Conservation (phyloP, 1,284 basidiomycete genomes). For the Clitocybe nebularis region DNA sequence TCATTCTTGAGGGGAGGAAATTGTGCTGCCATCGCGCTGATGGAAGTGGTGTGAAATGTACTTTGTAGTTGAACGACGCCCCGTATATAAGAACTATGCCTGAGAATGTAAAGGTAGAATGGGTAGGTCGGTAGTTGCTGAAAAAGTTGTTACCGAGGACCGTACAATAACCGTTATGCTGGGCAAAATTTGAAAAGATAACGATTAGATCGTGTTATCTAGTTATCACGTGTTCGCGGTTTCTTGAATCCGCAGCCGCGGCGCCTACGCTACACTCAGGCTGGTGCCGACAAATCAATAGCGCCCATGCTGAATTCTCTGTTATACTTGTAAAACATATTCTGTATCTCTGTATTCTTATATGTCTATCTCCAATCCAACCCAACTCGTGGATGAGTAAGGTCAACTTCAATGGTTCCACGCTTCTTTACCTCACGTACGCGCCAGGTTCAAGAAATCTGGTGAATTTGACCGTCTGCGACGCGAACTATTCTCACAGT, state of each 20-base stretch:
- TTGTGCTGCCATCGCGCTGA: slow-evolving; percentile 28
- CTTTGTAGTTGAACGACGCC: too few relatives aligned
- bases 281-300: too few relatives aligned
- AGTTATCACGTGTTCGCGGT: too few relatives aligned
- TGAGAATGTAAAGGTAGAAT: neutral
- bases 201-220: slow-evolving; percentile 14
- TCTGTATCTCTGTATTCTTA: neutral
- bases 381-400: slow-evolving; percentile 59
- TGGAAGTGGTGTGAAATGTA: too few relatives aligned
- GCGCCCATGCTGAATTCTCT: too few relatives aligned
- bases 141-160: neutral
- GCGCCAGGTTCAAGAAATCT: slow-evolving; percentile 68
- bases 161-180: too few relatives aligned
- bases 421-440: neutral
- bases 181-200: slow-evolving; percentile 6
- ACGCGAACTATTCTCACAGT: slow-evolving; percentile 59
- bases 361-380: slow-evolving; percentile 49
- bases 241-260: too few relatives aligned
- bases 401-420: slow-evolving; percentile 11
- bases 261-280: too few relatives aligned
- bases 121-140: neutral
- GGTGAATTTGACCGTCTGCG: slow-evolving; percentile 75
- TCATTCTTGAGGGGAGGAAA: slow-evolving; percentile 88
- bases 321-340: too few relatives aligned
- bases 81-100: neutral